phyloP scores from a whole-genome alignment of 371 early-diverging fungal genomes.

The Apophysomyces sp. region DNA sequence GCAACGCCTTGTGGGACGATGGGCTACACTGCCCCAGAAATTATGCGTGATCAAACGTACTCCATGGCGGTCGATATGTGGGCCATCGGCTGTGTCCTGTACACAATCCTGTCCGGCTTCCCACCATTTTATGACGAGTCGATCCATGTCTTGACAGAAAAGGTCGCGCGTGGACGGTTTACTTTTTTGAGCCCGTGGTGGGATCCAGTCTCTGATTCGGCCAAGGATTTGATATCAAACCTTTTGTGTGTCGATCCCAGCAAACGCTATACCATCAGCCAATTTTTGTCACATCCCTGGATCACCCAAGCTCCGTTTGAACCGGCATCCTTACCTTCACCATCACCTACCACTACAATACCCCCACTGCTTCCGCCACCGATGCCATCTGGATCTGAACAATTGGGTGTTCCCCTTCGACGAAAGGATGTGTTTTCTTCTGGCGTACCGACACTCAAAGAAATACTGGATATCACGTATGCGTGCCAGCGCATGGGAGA shows the following conservation, averaged over 20 bases:
- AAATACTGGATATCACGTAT: slow-evolving; percentile 59
- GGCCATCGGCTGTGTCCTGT: slow-evolving; percentile 92
- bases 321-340: background rate
- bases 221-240: slow-evolving; percentile 79
- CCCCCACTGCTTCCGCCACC: slow-evolving; percentile 23
- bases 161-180: slow-evolving; percentile 76
- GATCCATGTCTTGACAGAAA: slow-evolving; percentile 70
- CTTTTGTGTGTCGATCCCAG: slow-evolving; percentile 84
- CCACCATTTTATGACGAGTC: slow-evolving; percentile 91
- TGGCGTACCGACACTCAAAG: slow-evolving; percentile 55
- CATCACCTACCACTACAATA: background rate
- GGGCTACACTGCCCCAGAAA: slow-evolving; percentile 92
- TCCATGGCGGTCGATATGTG: slow-evolving; percentile 91
- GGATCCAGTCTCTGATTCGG: slow-evolving; percentile 77
- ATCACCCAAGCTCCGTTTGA: slow-evolving; percentile 28
- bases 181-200: slow-evolving; percentile 86
- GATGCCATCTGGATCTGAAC: slow-evolving; percentile 21
- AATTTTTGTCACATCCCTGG: slow-evolving; percentile 84
- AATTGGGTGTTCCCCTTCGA: slow-evolving; percentile 8
- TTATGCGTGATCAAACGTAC: slow-evolving; percentile 79
- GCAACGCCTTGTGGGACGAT: slow-evolving; percentile 92
- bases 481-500: slow-evolving; percentile 66
- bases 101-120: slow-evolving; percentile 86
- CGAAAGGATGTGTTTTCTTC: slow-evolving; percentile 37
- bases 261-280: slow-evolving; percentile 79